These are phyloP conservation scores for Metrosideros polymorpha DNA, from an alignment of 441 rosid genomes.

Conservation along the genomic window DNA sequence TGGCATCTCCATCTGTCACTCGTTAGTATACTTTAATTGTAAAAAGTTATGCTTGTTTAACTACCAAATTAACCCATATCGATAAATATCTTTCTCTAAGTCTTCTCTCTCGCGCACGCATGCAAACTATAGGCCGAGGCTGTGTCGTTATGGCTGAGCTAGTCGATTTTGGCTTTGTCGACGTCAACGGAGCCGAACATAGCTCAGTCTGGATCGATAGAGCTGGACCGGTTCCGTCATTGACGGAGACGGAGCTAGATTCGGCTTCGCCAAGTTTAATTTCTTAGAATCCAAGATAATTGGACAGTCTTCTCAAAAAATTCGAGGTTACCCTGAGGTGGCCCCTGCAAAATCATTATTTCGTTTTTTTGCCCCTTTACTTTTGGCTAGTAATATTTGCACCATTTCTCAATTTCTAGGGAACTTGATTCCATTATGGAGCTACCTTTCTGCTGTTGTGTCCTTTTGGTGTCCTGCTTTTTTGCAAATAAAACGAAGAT, in stretches of 20 bases:
- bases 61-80: too few species aligned
- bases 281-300: not conserved
- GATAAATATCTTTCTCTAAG: too few species aligned
- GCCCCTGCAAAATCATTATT: not conserved
- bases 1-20: too few species aligned
- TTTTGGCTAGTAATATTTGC: not conserved
- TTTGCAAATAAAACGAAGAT: not conserved
- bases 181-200: too few species aligned
- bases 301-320: not conserved
- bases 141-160: too few species aligned
- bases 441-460: not conserved
- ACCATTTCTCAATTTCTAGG: not conserved
- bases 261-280: not conserved
- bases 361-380: not conserved
- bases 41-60: too few species aligned
- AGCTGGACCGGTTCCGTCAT: not conserved
- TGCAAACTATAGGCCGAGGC: too few species aligned
- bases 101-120: too few species aligned
- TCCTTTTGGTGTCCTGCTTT: not conserved
- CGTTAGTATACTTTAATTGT: too few species aligned
- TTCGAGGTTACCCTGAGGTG: not conserved
- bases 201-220: too few species aligned
- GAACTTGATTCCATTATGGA: not conserved
- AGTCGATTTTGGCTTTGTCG: too few species aligned
- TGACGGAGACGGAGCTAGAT: not conserved